Conservation (phyloP, 1,284 basidiomycete species). For the Ustilago bromivora region DNA sequence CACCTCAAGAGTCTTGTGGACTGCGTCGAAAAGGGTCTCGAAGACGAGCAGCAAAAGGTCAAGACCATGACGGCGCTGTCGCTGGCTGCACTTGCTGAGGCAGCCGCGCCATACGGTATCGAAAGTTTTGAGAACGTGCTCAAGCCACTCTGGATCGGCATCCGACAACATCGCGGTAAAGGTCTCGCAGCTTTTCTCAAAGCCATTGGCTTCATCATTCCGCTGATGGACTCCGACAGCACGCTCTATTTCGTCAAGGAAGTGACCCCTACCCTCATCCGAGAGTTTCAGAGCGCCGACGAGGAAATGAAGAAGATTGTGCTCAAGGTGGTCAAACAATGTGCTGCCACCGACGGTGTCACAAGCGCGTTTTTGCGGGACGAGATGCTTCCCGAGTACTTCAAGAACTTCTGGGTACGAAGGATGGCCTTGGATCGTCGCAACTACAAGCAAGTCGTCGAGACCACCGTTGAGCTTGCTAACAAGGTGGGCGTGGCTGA, state of each 20-base stretch:
- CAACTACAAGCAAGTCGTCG: constrained; percentile 96
- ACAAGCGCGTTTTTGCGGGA: constrained; percentile 75
- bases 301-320: constrained; percentile 99
- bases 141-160: constrained; percentile 97
- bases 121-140: constrained; percentile 98
- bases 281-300: constrained; percentile 98
- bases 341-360: constrained; percentile 87
- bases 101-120: constrained; percentile 98
- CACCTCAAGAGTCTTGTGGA: constrained; percentile 96
- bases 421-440: constrained; percentile 96
- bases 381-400: constrained; percentile 99
- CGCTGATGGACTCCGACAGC: constrained; percentile 95
- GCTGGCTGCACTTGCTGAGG: constrained; percentile 95
- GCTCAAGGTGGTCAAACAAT: constrained; percentile 98
- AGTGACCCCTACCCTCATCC: constrained; percentile 76
- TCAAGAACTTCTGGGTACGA: constrained; percentile 95
- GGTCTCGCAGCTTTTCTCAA: constrained; percentile 98
- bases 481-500: constrained; percentile 96
- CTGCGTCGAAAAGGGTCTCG: constrained; percentile 92
- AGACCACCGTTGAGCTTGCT: constrained; percentile 97
- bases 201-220: constrained; percentile 99
- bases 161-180: constrained; percentile 96
- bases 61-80: constrained; percentile 98
- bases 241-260: constrained; percentile 69
- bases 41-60: constrained; percentile 99